Evolutionary conservation across 202 grass and related monocot species (phyloP).

Genomic region (Schoenoplectus triqueter): DNA sequence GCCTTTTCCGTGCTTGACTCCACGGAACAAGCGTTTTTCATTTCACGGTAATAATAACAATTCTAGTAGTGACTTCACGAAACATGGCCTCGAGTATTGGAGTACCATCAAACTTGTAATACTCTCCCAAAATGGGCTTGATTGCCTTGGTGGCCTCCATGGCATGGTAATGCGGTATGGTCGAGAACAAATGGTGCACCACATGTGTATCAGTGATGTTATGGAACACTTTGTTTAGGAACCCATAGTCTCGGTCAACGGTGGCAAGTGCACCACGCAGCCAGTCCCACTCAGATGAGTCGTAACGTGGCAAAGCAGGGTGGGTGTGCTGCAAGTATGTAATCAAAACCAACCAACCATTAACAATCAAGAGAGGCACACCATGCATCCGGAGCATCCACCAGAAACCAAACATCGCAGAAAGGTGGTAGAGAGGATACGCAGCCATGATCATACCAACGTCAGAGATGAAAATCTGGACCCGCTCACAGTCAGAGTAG

Average conservation of each 20-base stretch:
- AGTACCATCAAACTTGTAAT: slow-evolving; percentile 85
- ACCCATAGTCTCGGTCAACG: slow-evolving; percentile 86
- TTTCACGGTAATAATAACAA: too few relatives aligned
- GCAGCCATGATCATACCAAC: slow-evolving; percentile 48
- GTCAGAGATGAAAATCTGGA: slow-evolving; percentile 84
- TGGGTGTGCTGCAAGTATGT: slow-evolving; percentile 98
- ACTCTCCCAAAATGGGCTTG: slow-evolving; percentile 83
- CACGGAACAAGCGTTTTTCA: too few relatives aligned
- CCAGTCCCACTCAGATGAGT: slow-evolving; percentile 97
- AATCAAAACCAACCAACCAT: slow-evolving; percentile 84
- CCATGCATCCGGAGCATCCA: slow-evolving; percentile 66
- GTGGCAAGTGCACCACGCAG: slow-evolving; percentile 86
- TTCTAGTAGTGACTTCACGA: slow-evolving; percentile 79
- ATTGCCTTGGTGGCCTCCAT: slow-evolving; percentile 94
- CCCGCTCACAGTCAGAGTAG: slow-evolving; percentile 74
- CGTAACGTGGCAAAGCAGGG: slow-evolving; percentile 81
- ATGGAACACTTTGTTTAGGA: slow-evolving; percentile 94
- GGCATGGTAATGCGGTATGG: slow-evolving; percentile 96
- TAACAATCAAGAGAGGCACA: slow-evolving; percentile 90
- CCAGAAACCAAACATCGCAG: slow-evolving; percentile 63
- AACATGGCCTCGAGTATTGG: slow-evolving; percentile 68
- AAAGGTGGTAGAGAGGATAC: slow-evolving; percentile 51
- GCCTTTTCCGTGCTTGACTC: too few relatives aligned
- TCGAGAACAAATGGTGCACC: slow-evolving; percentile 97
- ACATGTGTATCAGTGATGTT: slow-evolving; percentile 98